Evolutionary conservation across 306 rosid species (phyloP).

Genomic region (Glycine latifolia): DNA sequence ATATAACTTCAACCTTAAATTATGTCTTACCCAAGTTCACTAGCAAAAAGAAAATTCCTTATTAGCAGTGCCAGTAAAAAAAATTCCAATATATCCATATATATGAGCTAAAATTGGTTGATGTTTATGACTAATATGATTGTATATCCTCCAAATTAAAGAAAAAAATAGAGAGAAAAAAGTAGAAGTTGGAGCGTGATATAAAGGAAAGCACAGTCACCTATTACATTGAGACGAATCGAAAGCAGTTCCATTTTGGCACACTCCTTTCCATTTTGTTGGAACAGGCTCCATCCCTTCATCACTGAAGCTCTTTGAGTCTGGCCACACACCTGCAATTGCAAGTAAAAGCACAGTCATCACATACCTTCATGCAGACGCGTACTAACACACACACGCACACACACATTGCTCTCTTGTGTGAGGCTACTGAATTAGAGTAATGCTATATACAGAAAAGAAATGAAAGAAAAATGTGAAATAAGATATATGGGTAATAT

Average conservation of each 20-base stretch:
- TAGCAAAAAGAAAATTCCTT: constrained; percentile 25
- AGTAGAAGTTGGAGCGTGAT: not conserved
- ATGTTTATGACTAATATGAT: not conserved
- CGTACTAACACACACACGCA: not conserved
- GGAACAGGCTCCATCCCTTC: constrained; percentile 79
- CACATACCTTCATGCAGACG: not conserved
- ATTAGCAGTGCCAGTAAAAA: not conserved
- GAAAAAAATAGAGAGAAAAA: not conserved
- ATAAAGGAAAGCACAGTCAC: constrained; percentile 40
- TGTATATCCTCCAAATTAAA: not conserved
- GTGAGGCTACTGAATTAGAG: not conserved
- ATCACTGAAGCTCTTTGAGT: constrained; percentile 81
- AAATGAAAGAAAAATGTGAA: not conserved
- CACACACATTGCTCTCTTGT: not conserved
- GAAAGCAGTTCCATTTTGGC: constrained; percentile 73
- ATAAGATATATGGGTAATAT: not conserved
- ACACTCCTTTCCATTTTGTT: constrained; percentile 80
- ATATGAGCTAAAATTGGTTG: constrained; percentile 28
- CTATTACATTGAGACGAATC: constrained; percentile 71
- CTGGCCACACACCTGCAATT: constrained; percentile 84
- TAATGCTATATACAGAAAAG: not conserved
- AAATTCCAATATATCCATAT: not conserved
- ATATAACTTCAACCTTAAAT: constrained; percentile 2
- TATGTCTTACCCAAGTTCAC: not conserved
- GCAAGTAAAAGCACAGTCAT: not conserved